These are phyloP conservation scores for Lactarius indigo DNA, from an alignment of 768 basidiomycete species.

Conservation along the genomic window DNA sequence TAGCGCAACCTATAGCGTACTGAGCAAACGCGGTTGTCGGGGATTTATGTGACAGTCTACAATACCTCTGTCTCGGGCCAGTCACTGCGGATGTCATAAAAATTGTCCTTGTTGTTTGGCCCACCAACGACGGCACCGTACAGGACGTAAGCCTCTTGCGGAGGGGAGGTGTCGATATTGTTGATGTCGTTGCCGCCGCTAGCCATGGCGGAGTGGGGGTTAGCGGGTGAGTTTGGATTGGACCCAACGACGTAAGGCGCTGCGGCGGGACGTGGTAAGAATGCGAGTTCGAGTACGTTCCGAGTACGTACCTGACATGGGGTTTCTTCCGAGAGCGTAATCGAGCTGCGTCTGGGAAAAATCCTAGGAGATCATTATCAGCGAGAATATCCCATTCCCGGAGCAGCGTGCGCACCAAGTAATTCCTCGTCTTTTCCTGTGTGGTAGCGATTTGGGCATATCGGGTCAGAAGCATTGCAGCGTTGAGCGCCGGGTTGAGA, in stretches of 20 bases:
- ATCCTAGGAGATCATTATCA: constrained; percentile 38
- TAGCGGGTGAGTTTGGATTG: constrained; percentile 86
- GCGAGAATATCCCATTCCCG: constrained; percentile 13
- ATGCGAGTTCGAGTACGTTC: neutral
- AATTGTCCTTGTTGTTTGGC: constrained; percentile 70
- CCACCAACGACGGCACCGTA: constrained; percentile 91
- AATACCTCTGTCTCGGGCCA: constrained; percentile 85
- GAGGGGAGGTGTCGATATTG: constrained; percentile 68
- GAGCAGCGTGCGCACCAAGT: constrained; percentile 45
- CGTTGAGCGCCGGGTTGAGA: constrained; percentile 83
- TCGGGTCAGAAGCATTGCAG: constrained; percentile 76
- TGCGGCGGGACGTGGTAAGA: constrained; percentile 29
- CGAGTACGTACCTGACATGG: constrained; percentile 65
- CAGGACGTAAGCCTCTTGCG: constrained; percentile 67
- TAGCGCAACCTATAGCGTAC: constrained; percentile 53
- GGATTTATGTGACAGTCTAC: neutral
- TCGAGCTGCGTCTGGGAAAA: constrained; percentile 77
- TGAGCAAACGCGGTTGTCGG: neutral
- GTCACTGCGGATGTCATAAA: constrained; percentile 82
- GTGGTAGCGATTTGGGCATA: constrained; percentile 74
- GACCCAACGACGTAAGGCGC: constrained; percentile 84
- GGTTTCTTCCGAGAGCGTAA: constrained; percentile 84
- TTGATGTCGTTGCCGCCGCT: constrained; percentile 73
- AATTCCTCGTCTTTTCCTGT: constrained; percentile 51
- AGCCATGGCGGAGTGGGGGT: constrained; percentile 88